A percentile compares a stretch with the other conserved stretches of the same genome.
phyloP scores from a whole-genome alignment of 768 basidiomycete genomes.

The Leccinum boreale region DNA sequence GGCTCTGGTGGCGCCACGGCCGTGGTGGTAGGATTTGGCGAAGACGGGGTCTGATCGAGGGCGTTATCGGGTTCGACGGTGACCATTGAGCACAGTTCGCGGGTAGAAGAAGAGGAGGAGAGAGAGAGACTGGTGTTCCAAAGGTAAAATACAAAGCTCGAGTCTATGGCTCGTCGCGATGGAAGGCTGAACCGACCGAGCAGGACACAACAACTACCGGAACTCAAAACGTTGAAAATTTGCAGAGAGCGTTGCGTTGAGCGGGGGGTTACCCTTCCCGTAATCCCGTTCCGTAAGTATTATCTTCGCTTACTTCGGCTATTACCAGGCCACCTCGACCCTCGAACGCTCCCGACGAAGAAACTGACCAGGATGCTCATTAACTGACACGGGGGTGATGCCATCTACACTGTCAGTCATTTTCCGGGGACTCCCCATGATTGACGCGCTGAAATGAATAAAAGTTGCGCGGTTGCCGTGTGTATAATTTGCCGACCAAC shows the following conservation, averaged over 20 bases:
- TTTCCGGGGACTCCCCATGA: slow-evolving; percentile 12
- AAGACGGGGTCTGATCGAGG: slow-evolving; percentile 21
- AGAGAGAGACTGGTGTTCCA: not conserved
- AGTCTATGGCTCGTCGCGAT: slow-evolving; percentile 2
- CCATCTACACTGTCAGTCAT: slow-evolving; percentile 5
- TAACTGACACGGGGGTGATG: not conserved
- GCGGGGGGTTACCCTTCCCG: slow-evolving; percentile 18
- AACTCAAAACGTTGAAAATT: slow-evolving; percentile 24
- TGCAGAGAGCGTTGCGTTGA: slow-evolving; percentile 21
- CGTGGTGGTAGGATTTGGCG: slow-evolving; percentile 2
- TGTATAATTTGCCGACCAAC: slow-evolving; percentile 9
- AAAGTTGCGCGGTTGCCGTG: slow-evolving; percentile 18
- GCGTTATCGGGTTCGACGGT: slow-evolving; percentile 23
- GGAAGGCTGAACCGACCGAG: slow-evolving; percentile 10
- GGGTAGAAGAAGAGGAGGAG: not conserved
- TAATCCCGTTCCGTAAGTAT: slow-evolving; percentile 22
- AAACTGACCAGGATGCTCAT: not conserved
- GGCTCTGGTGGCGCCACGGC: slow-evolving; percentile 2
- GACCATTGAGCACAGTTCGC: slow-evolving; percentile 18
- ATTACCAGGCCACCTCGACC: not conserved
- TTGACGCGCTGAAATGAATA: slow-evolving; percentile 26
- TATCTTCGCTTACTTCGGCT: slow-evolving; percentile 17
- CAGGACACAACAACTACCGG: slow-evolving; percentile 1
- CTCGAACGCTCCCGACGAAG: not conserved
- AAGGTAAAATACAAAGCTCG: slow-evolving; percentile 23